A percentile compares a stretch with the other conserved stretches of the same genome.
These are phyloP conservation scores for Tuber aestivum DNA, from an alignment of 495 filamentous ascomycete genomes.

Conservation along the genomic window DNA sequence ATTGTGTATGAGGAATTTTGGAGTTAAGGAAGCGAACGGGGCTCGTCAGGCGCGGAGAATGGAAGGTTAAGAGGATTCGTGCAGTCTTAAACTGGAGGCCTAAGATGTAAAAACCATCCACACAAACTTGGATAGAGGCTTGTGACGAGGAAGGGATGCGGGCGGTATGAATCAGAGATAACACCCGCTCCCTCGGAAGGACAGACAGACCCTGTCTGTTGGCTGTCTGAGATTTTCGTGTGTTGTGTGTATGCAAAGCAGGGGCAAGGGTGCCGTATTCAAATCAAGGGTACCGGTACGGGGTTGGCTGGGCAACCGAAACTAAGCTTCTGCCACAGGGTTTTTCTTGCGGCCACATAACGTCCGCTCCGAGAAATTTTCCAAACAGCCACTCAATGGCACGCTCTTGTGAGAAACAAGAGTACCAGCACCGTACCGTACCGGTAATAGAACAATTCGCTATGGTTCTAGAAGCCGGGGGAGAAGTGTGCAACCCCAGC, in stretches of 20 bases:
- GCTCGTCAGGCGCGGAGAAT: background rate
- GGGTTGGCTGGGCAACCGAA: background rate
- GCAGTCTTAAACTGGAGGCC: background rate
- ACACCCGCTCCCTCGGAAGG: background rate
- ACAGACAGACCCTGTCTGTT: background rate
- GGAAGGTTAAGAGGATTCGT: background rate
- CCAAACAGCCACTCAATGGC: too few species aligned
- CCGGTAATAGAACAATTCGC: too few species aligned
- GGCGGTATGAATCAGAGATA: background rate
- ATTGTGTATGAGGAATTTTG: slow-evolving; percentile 5
- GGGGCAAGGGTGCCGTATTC: background rate
- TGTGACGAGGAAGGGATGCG: background rate
- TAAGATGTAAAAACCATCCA: background rate
- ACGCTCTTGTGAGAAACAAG: too few species aligned
- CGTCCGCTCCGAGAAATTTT: background rate
- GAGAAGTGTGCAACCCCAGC: too few species aligned
- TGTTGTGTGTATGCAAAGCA: background rate
- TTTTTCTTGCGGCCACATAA: background rate
- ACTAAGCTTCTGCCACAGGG: background rate
- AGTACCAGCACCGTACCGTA: too few species aligned
- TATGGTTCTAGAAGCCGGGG: too few species aligned
- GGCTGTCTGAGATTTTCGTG: background rate
- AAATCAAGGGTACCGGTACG: too few species aligned
- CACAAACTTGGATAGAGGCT: background rate
- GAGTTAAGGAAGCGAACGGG: background rate